These are phyloP conservation scores for Tricholoma bakamatsutake DNA, from an alignment of 768 basidiomycete genomes.

Conservation along the genomic window DNA sequence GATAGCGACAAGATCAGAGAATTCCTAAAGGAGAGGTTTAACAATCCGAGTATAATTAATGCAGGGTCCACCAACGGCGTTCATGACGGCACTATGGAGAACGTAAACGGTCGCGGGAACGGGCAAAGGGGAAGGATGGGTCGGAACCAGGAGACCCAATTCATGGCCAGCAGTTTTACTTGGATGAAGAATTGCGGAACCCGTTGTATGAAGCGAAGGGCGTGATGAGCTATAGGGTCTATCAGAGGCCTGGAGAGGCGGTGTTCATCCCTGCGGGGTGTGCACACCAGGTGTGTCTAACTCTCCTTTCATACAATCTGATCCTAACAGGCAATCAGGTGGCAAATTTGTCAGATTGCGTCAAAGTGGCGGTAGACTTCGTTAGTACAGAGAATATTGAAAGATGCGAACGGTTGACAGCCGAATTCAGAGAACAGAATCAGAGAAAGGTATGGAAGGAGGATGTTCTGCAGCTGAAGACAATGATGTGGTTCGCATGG, in stretches of 20 bases:
- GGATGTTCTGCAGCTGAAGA: slow-evolving; percentile 85
- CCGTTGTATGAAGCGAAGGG: slow-evolving; percentile 61
- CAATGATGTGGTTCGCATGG: slow-evolving; percentile 96
- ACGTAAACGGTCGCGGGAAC: background rate
- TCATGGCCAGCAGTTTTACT: slow-evolving; percentile 83
- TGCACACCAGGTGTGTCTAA: slow-evolving; percentile 68
- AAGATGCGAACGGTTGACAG: slow-evolving; percentile 79
- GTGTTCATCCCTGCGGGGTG: slow-evolving; percentile 95
- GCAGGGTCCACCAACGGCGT: background rate
- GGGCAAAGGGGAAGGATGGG: background rate
- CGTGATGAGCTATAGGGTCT: slow-evolving; percentile 77
- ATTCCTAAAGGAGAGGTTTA: slow-evolving; percentile 54
- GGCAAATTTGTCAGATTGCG: slow-evolving; percentile 88
- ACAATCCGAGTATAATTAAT: too few relatives aligned
- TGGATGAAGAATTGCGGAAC: slow-evolving; percentile 63
- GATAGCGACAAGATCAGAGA: slow-evolving; percentile 71
- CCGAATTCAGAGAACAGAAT: slow-evolving; percentile 89
- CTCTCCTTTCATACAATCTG: background rate
- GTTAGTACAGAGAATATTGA: slow-evolving; percentile 90
- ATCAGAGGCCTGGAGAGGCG: slow-evolving; percentile 91
- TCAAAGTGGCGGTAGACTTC: slow-evolving; percentile 94
- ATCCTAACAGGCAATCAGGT: slow-evolving; percentile 55
- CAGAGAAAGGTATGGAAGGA: slow-evolving; percentile 88
- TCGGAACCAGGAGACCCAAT: slow-evolving; percentile 63
- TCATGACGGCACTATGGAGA: background rate